A percentile compares a stretch with the other conserved stretches of the same genome.
phyloP scores from a whole-genome alignment of 441 rosid genomes.

The Adansonia gregorii region DNA sequence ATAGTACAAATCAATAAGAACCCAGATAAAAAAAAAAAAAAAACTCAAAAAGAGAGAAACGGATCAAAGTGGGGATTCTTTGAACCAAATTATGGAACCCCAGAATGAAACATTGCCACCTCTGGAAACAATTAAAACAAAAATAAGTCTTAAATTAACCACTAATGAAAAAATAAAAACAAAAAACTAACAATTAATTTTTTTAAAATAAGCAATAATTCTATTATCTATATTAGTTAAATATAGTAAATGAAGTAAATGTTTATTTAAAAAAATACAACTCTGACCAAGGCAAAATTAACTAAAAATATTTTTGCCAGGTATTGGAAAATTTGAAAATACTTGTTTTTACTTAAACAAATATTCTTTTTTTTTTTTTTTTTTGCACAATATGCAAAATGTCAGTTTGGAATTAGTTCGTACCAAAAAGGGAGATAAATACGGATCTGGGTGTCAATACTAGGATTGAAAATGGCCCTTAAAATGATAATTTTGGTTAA shows the following conservation, averaged over 20 bases:
- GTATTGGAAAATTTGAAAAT: background rate
- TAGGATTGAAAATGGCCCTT: slow-evolving; percentile 42
- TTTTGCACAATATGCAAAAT: slow-evolving; percentile 8
- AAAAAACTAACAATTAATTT: background rate
- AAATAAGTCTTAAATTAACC: background rate
- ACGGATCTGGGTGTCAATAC: slow-evolving; percentile 58
- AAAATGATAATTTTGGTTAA: slow-evolving; percentile 22
- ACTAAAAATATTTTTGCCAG: background rate
- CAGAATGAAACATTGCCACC: slow-evolving; percentile 21
- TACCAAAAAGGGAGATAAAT: slow-evolving; percentile 34
- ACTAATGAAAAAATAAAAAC: background rate
- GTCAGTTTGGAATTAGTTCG: background rate
- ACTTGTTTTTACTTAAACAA: background rate
- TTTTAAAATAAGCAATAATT: slow-evolving; percentile 5
- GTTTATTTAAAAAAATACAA: background rate
- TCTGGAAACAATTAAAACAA: slow-evolving; percentile 15
- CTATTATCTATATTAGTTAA: slow-evolving; percentile 16
- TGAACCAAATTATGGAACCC: background rate
- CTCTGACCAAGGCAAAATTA: background rate
- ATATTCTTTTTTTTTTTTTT: background rate
- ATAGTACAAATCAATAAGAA: slow-evolving; percentile 8
- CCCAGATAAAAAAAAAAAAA: slow-evolving; percentile 35
- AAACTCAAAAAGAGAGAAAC: background rate
- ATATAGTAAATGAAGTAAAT: slow-evolving; percentile 14
- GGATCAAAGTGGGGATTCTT: slow-evolving; percentile 25